Evolutionary conservation across 257 asterid species (phyloP).

Genomic region (Jacaranda copaia): DNA sequence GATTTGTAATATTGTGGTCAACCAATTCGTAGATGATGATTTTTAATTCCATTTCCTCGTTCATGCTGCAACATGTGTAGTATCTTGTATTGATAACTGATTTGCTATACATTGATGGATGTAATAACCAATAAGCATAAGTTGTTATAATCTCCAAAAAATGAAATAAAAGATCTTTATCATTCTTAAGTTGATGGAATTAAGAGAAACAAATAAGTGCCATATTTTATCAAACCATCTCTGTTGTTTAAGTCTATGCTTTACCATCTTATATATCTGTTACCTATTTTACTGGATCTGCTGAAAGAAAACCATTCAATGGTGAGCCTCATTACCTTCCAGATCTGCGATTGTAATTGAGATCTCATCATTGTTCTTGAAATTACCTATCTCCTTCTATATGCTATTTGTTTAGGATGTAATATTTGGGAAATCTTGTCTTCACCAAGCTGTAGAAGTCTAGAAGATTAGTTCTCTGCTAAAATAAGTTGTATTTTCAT

Average conservation of each 20-base stretch:
- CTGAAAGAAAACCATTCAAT: conserved; percentile 44
- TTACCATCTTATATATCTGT: conserved; percentile 37
- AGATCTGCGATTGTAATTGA: conserved; percentile 11
- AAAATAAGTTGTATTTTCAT: conserved; percentile 45
- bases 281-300: conserved; percentile 55
- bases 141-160: conserved; percentile 10
- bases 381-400: conserved; percentile 24
- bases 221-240: conserved; percentile 15
- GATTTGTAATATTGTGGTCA: conserved; percentile 8
- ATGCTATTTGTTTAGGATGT: conserved; percentile 39
- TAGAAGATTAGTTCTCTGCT: conserved; percentile 40
- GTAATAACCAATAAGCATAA: conserved; percentile 21
- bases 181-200: conserved; percentile 20
- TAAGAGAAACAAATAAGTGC: not conserved
- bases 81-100: conserved; percentile 17
- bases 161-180: conserved; percentile 22
- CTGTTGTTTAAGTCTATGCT: conserved; percentile 17
- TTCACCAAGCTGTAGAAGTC: conserved; percentile 39
- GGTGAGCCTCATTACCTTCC: conserved; percentile 50
- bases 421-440: conserved; percentile 41
- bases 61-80: conserved; percentile 11
- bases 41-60: conserved; percentile 29
- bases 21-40: conserved; percentile 15
- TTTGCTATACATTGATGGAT: not conserved
- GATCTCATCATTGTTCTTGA: conserved; percentile 14